These are phyloP conservation scores for Spencermartinsiella ligniputridi DNA, from an alignment of 1,139 yeast species.

Conservation along the genomic window DNA sequence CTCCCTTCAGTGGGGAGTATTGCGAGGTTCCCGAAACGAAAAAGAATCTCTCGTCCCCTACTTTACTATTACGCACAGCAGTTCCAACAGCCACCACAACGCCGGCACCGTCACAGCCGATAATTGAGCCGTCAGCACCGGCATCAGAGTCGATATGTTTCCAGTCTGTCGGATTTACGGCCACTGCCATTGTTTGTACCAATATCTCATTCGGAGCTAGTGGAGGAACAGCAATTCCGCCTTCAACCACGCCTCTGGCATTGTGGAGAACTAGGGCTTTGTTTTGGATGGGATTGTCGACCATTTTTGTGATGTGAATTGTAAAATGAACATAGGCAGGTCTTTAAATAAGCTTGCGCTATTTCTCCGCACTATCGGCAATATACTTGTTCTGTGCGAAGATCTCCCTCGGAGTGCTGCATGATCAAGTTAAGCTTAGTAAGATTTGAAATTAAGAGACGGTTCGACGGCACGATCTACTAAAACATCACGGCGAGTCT, in stretches of 20 bases:
- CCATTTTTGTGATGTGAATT: too few species aligned
- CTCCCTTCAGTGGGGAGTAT: constrained; percentile 44
- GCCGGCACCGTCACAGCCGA: constrained; percentile 47
- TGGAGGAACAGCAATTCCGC: background rate
- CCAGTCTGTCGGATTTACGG: constrained; percentile 39
- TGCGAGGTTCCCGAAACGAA: constrained; percentile 49
- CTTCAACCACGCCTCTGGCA: background rate
- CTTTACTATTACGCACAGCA: constrained; percentile 45
- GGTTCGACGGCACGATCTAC: too few species aligned
- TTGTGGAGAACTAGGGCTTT: background rate
- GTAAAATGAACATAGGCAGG: too few species aligned
- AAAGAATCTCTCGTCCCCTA: constrained; percentile 52
- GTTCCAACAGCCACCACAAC: constrained; percentile 53
- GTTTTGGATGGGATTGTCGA: background rate
- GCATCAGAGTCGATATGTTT: constrained; percentile 45
- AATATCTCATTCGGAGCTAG: constrained; percentile 16
- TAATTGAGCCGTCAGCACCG: constrained; percentile 43
- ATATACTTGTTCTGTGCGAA: too few species aligned
- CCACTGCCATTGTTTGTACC: constrained; percentile 17
- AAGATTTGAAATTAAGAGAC: too few species aligned
- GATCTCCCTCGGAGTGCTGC: too few species aligned
- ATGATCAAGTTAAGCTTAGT: too few species aligned
- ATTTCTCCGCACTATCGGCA: too few species aligned
- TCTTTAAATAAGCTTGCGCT: too few species aligned
- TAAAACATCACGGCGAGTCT: too few species aligned